Evolutionary conservation across 495 filamentous ascomycete species (phyloP), one percentile per base, ranked within the genome.

Genomic region (Sphaerosporella brunnea): DNA sequence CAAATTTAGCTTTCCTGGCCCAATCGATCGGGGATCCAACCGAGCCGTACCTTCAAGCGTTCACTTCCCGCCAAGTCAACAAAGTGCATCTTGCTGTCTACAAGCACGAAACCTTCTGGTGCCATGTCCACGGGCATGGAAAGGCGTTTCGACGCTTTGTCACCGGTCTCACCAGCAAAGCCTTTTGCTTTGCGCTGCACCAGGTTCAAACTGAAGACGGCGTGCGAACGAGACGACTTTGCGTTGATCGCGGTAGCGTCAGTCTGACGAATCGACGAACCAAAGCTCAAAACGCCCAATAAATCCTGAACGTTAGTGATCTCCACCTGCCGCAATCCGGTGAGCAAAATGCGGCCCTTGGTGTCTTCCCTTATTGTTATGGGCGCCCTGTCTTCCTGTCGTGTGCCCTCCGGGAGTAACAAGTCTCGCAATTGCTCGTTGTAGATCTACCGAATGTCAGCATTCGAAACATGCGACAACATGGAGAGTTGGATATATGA

Each of bases 161-260:
- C 53, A 7, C 63, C 60, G n/a, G n/a, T n/a, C n/a, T n/a, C n/a
- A n/a, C n/a, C n/a, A n/a, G n/a, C n/a, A n/a, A n/a, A n/a, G 1
- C 53, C 52, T 35, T 77, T 72, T 35, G 67, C 73, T 62, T 84
- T 92, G 48, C 82, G 80, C 64, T 94, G 92, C 13, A 96, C 71
- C 11, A 99, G 69, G 54, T 95, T 95, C 53, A 99, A 65, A 63
- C 82, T 95, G 64, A 99, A 96, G 4, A 99, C 88, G 16, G 90
- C 90, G 61, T 99, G 90, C 13, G 90, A 99, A 49, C 90, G 84
- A n/a, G 90, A 99, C 1, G 92, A 96, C 56, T 92, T 85, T 32
- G 88, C 90, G 64, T 99, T 99, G 54, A 99, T 88, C 1, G 92
- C 90, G 9, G 90, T 99, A n/a, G 90, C 84, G 65, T 99, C 90